phyloP scores from a whole-genome alignment of 257 asterid genomes.

The Nicotiana noctiflora region DNA sequence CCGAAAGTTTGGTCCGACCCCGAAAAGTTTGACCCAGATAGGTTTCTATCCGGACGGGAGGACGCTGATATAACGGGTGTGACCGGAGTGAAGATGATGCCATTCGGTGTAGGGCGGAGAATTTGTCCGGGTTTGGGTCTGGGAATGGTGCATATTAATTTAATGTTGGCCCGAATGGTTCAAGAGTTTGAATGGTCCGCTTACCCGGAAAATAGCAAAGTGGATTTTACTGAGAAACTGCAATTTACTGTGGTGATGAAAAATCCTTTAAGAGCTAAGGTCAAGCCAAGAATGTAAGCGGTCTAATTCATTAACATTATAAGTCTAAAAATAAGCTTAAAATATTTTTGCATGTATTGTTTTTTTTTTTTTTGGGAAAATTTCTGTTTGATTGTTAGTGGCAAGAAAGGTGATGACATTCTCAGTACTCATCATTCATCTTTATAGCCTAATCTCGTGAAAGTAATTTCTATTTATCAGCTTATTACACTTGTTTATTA shows the following conservation, averaged over 20 bases:
- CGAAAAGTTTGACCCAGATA: conserved; percentile 69
- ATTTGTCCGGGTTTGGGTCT: too few species aligned
- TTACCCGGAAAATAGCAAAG: conserved; percentile 51
- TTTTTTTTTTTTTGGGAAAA: too few species aligned
- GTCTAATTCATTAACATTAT: background rate
- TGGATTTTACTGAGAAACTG: conserved; percentile 71
- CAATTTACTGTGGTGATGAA: conserved; percentile 88
- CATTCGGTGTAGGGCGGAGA: too few species aligned
- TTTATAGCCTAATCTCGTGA: background rate
- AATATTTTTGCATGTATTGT: too few species aligned
- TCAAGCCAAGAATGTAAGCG: conserved; percentile 42
- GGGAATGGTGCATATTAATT: too few species aligned
- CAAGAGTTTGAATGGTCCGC: conserved; percentile 37
- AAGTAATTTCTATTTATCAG: background rate
- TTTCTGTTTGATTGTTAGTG: too few species aligned
- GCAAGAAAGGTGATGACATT: too few species aligned
- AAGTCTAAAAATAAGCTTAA: background rate
- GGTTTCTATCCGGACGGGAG: conserved; percentile 60
- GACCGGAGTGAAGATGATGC: too few species aligned
- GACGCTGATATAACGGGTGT: conserved; percentile 63
- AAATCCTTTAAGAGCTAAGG: conserved; percentile 54
- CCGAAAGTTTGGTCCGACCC: conserved; percentile 74
- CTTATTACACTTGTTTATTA: too few species aligned
- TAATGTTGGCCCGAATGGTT: too few species aligned
- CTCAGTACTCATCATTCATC: too few species aligned